Evolutionary conservation across 1,284 basidiomycete genomes (phyloP), one percentile per base, ranked within the genome.

Genomic region (Puccinia novopanici): DNA sequence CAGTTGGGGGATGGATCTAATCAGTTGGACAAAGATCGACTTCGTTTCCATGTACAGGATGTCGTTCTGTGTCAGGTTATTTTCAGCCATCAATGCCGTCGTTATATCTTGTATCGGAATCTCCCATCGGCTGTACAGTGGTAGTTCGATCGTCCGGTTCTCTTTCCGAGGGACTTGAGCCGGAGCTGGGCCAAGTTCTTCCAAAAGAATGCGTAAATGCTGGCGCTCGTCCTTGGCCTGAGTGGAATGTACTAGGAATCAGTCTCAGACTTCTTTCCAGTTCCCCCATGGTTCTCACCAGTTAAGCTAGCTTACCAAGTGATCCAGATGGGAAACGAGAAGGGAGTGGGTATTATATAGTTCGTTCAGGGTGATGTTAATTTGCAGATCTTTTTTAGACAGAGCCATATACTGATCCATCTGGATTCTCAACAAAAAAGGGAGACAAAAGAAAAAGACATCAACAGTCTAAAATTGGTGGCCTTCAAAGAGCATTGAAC

Each of bases 361-460:
- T 88, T 99, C 97, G 86, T 99, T 99, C 86, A 99, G 88, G n/a
- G 97, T 98, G 85, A 99, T 99, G 86, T 94, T 92, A 87, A 99
- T 98, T 88, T 93, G 91, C 82, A 98, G 89, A 86, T 99, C 96
- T 87, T 98, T n/a, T 89, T 99, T 99, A 81, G 95, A 98, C 81
- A 99, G 88, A 17, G 97, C 96, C 95, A 99, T 98, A 87, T 99
- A 99, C 89, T 99, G 97, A 87, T 99, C 96, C 91, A 98, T 95
- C 93, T 96, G 82, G 27, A 67, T 37, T 55, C 42, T 57, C 30
- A 24, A 50, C 15, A n/a, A 54, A 34, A n/a, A 57, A 57, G 37
- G 34, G 34, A 34, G 34, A 34, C 2, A 80, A 24, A 65, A n/a
- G n/a, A 8, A 40, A 80, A 30, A 27, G 40, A 30, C 50, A 40